These are phyloP conservation scores for Ceratobasidium papillatum DNA, from an alignment of 1,284 basidiomycete species.

Conservation along the genomic window DNA sequence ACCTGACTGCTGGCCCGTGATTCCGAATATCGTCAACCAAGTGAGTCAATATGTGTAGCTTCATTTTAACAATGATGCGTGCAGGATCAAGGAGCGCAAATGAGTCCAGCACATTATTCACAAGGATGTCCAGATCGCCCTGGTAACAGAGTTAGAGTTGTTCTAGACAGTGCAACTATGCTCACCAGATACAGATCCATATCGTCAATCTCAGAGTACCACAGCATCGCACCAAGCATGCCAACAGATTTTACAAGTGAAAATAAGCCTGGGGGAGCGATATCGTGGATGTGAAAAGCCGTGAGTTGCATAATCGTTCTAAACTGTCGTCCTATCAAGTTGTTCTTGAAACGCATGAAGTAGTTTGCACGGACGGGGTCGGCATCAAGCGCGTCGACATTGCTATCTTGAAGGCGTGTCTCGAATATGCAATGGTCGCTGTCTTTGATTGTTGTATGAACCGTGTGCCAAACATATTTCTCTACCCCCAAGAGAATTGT, in stretches of 20 bases:
- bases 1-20: constrained; percentile 39
- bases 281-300: constrained; percentile 48
- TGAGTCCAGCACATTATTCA: constrained; percentile 13
- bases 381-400: constrained; percentile 17
- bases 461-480: constrained; percentile 54
- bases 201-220: constrained; percentile 49
- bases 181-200: constrained; percentile 46
- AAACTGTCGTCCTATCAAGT: constrained; percentile 52
- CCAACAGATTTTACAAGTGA: constrained; percentile 47
- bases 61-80: constrained; percentile 29
- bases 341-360: constrained; percentile 47
- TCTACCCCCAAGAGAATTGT: constrained; percentile 51
- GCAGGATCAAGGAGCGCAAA: neutral
- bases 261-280: constrained; percentile 46
- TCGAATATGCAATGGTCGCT: constrained; percentile 45
- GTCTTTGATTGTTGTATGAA: constrained; percentile 46
- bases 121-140: neutral
- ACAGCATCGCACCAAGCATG: constrained; percentile 49
- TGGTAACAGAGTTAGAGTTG: neutral
- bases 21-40: constrained; percentile 34
- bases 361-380: constrained; percentile 44
- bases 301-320: constrained; percentile 50
- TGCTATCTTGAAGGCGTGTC: constrained; percentile 42
- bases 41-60: constrained; percentile 44
- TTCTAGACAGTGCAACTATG: constrained; percentile 36